Base-by-base conservation (phyloP, 345 rosid genomes). In the Syzygium aqueum region DNA sequence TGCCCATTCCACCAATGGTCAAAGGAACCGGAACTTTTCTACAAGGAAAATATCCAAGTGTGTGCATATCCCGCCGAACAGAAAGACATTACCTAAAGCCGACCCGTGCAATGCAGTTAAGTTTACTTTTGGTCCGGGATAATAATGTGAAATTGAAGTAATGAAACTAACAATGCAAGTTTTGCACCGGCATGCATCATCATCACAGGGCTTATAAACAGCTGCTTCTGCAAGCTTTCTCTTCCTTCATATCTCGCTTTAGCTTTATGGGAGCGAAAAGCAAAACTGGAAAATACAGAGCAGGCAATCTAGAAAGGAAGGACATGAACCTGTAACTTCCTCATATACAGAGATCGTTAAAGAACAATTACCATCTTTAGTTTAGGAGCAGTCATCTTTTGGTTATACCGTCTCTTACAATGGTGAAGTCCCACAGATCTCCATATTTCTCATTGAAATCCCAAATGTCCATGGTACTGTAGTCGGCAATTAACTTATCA, bases 361-460 rank as follows among this genome's bases (percentile, higher is more conserved):
- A 33, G 14, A 73, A 17, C 80, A 73, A 5, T 17, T 73, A 46
- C 49, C 80, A 33, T 73, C 46, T 73, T 73, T 9, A 84, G 61
- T 33, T 17, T 14, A 54, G 0, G 51, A 84, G 89, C 51, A 63
- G 88, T 86, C 89, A 94, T 92, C 94, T 91, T 88, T 94, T 94
- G 77, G 89, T 91, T 46, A 93, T 93, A 87, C 95, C 97, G 85
- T 94, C 94, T 87, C 91, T 91, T 85, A 89, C 89, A 27, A 96
- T 59, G 1, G 98, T 95, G 91, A 96, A 97, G 89, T 97, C 99
- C 98, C 99, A 96, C 85, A 97, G 87, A 86, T 96, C 96, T 77
- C 97, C 98, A 87, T 96, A 96, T 89, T 97, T 96, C 90, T 95
- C 97, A 88, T 96, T 97, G 86, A 96, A 96, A 84, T 96, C 98